Evolutionary conservation across 331 rosid genomes (phyloP).

Genomic region (Telfairia occidentalis): DNA sequence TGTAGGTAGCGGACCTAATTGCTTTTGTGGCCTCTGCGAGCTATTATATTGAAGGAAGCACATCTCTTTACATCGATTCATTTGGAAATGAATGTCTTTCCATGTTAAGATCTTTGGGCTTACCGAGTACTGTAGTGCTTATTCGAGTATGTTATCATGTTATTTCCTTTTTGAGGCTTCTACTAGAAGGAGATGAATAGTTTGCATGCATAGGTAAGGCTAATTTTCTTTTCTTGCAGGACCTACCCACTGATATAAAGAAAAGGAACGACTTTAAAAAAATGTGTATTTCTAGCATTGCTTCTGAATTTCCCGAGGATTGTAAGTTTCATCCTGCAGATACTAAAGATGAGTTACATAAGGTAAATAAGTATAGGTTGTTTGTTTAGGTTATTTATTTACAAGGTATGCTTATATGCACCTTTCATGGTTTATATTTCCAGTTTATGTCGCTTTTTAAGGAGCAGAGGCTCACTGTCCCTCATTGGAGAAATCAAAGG

Average conservation of each 20-base stretch:
- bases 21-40: conserved; percentile 74
- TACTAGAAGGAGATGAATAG: not conserved
- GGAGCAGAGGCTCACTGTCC: conserved; percentile 76
- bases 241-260: conserved; percentile 60
- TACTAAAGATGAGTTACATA: conserved; percentile 80
- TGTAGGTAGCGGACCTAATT: conserved; percentile 83
- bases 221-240: conserved; percentile 31
- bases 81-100: conserved; percentile 92
- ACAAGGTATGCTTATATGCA: not conserved
- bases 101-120: conserved; percentile 74
- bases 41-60: conserved; percentile 37
- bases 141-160: conserved; percentile 57
- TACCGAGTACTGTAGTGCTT: conserved; percentile 82
- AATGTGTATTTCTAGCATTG: conserved; percentile 51
- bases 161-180: not conserved
- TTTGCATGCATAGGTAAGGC: not conserved
- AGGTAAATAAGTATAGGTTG: conserved; percentile 36
- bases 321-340: conserved; percentile 84
- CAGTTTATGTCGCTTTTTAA: conserved; percentile 91
- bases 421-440: conserved; percentile 12
- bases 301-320: conserved; percentile 79
- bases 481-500: conserved; percentile 82
- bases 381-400: not conserved
- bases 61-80: conserved; percentile 57
- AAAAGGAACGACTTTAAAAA: conserved; percentile 60